Conservation (phyloP, 1,139 yeast species). For the Saccharomyces uvarum region DNA sequence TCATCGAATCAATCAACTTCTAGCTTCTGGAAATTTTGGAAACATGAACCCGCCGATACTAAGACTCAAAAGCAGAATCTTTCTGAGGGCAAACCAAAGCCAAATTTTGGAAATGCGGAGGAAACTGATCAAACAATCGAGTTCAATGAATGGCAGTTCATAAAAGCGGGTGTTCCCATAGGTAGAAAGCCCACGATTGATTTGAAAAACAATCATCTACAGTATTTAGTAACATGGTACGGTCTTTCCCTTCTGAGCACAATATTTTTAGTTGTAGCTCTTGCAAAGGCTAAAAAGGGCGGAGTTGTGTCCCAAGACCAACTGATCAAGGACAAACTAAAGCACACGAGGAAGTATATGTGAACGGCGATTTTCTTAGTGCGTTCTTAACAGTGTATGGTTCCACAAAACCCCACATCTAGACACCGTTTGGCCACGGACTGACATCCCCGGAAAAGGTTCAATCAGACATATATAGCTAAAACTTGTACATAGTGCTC, state of each 20-base stretch:
- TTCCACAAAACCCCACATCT: neutral
- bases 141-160: constrained; percentile 43
- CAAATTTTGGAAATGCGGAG: neutral
- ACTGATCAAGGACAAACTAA: constrained; percentile 37
- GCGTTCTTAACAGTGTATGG: neutral
- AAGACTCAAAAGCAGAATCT: neutral
- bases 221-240: constrained; percentile 91
- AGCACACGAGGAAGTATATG: constrained; percentile 38
- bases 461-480: neutral
- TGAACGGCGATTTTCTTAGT: constrained; percentile 12
- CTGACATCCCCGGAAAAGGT: too few species aligned
- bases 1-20: neutral
- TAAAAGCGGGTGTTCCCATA: constrained; percentile 80
- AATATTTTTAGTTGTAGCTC: constrained; percentile 51
- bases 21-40: constrained; percentile 20
- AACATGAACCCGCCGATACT: neutral
- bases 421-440: neutral
- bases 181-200: constrained; percentile 76
- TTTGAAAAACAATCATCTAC: constrained; percentile 81
- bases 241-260: constrained; percentile 70
- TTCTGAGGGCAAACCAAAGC: neutral
- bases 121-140: constrained; percentile 21
- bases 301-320: constrained; percentile 34
- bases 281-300: constrained; percentile 40
- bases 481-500: neutral